These are phyloP conservation scores for Mycosphaerella sp. DNA, from an alignment of 2,329 filamentous ascomycete species.

Conservation along the genomic window DNA sequence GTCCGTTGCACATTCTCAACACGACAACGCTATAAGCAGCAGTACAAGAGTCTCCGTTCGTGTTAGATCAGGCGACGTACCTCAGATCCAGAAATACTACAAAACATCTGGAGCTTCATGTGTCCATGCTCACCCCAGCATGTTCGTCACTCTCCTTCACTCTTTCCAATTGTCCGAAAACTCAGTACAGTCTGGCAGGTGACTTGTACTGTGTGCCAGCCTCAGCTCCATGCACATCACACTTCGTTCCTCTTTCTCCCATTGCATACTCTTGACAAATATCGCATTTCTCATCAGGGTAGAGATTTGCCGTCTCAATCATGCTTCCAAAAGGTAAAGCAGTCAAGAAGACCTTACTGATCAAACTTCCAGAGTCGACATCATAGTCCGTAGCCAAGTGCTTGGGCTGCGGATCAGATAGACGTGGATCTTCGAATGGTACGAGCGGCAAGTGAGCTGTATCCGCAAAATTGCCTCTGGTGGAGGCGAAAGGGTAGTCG, in stretches of 20 bases:
- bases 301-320: slow-evolving; percentile 9
- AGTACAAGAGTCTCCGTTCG: no score
- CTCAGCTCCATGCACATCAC: not conserved
- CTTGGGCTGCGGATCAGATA: slow-evolving; percentile 1
- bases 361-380: not conserved
- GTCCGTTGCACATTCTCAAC: no score
- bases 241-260: not conserved
- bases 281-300: slow-evolving; percentile 3
- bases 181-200: not conserved
- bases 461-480: not conserved
- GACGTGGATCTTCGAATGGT: not conserved
- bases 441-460: slow-evolving; percentile 5
- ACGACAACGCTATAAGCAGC: no score
- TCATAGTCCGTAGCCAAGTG: slow-evolving; percentile 2
- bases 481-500: not conserved
- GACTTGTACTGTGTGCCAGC: slow-evolving; percentile 5
- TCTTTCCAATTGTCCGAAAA: no score
- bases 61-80: no score
- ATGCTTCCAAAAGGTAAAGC: slow-evolving; percentile 12
- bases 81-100: no score
- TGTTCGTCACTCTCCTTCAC: no score
- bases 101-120: no score
- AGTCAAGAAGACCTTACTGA: slow-evolving; percentile 10
- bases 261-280: not conserved
- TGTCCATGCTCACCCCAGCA: no score